Conservation (phyloP, 202 grass and related monocot species). For the Schoenoplectus tabernaemontani region DNA sequence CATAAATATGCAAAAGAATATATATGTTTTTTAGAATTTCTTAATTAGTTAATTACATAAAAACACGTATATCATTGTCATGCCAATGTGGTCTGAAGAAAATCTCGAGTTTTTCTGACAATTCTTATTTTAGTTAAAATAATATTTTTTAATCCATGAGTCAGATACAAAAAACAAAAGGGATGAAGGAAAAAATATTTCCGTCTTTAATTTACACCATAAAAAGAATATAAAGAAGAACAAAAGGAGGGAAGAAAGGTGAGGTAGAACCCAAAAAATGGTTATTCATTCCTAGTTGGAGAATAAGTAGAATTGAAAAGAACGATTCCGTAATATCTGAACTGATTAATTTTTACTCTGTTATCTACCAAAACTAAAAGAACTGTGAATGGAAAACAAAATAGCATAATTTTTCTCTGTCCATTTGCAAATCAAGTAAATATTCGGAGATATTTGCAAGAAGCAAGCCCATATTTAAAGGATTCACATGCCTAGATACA, state of each 20-base stretch:
- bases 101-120: no score
- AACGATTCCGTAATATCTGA: not conserved
- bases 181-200: no score
- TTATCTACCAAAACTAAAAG: not conserved
- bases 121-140: no score
- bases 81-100: no score
- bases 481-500: slow-evolving; percentile 16
- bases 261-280: not conserved
- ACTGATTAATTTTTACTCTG: not conserved
- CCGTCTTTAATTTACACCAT: not conserved
- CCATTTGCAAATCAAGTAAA: no score
- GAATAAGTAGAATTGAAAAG: not conserved
- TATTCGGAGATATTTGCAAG: no score
- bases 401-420: not conserved
- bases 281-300: not conserved
- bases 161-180: not conserved
- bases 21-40: no score
- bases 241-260: not conserved
- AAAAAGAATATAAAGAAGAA: not conserved
- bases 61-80: no score
- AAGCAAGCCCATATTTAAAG: not conserved
- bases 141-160: not conserved
- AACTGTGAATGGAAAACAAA: not conserved
- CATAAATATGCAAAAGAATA: no score
- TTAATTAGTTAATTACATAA: no score